These are phyloP conservation scores for Daedaleopsis sinensis DNA, from an alignment of 768 basidiomycete genomes.

Conservation along the genomic window DNA sequence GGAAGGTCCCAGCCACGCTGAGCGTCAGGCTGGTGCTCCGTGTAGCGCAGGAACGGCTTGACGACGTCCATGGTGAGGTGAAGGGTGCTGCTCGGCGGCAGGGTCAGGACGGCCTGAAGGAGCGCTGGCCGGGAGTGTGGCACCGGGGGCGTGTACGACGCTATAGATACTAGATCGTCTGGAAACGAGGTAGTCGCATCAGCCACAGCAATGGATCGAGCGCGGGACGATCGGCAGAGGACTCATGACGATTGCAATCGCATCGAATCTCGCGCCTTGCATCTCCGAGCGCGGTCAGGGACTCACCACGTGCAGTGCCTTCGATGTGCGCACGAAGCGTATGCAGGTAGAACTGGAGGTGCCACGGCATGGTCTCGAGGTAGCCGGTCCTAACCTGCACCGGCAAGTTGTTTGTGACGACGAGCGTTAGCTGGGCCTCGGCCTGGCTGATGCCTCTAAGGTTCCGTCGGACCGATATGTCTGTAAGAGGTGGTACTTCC, in stretches of 20 bases:
- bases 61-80: slow-evolving; percentile 72
- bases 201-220: neutral
- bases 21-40: slow-evolving; percentile 95
- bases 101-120: slow-evolving; percentile 65
- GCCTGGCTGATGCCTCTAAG: slow-evolving; percentile 78
- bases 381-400: slow-evolving; percentile 58
- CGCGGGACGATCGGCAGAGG: neutral
- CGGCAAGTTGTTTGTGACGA: slow-evolving; percentile 61
- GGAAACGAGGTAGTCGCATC: slow-evolving; percentile 3
- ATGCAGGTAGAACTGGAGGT: slow-evolving; percentile 86
- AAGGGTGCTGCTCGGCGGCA: slow-evolving; percentile 72
- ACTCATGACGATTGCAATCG: too few relatives aligned
- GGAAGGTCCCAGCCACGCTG: slow-evolving; percentile 95
- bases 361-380: slow-evolving; percentile 93
- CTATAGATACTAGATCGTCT: slow-evolving; percentile 67
- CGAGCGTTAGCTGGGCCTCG: slow-evolving; percentile 69
- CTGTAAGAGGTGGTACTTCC: slow-evolving; percentile 43
- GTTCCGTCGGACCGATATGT: slow-evolving; percentile 67
- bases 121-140: slow-evolving; percentile 78
- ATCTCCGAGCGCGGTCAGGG: neutral
- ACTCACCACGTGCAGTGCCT: slow-evolving; percentile 49
- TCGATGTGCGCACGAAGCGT: slow-evolving; percentile 61
- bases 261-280: neutral
- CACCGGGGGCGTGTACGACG: slow-evolving; percentile 68
- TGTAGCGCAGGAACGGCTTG: slow-evolving; percentile 89